These are phyloP conservation scores for Leishmania tropica DNA, from an alignment of 208 protist genomes.

Conservation along the genomic window DNA sequence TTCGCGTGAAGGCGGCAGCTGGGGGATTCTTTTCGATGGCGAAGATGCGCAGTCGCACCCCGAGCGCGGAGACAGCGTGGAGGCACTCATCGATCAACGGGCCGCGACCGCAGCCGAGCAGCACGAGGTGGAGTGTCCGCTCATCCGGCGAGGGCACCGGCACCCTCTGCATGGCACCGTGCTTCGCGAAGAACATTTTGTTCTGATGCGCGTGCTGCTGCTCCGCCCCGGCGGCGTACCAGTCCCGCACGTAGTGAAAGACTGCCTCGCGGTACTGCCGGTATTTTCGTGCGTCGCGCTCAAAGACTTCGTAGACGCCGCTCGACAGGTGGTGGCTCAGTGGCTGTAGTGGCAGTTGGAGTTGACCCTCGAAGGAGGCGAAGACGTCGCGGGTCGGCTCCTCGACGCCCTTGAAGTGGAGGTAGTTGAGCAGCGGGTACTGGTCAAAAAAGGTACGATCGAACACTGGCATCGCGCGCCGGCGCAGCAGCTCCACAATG, in stretches of 20 bases:
- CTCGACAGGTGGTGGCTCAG: constrained; percentile 97
- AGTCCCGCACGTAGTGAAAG: constrained; percentile 65
- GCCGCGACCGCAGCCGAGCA: constrained; percentile 97
- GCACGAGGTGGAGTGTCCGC: constrained; percentile 86
- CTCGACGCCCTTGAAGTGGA: constrained; percentile 49
- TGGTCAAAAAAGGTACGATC: constrained; percentile 56
- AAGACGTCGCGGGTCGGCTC: constrained; percentile 65
- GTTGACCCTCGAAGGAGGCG: constrained; percentile 86
- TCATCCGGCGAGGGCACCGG: constrained; percentile 16
- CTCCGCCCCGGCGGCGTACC: constrained; percentile 29
- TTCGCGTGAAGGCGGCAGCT: constrained; percentile 91
- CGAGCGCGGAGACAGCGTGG: constrained; percentile 67
- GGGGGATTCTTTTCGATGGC: constrained; percentile 99
- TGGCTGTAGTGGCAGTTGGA: constrained; percentile 96
- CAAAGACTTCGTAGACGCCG: constrained; percentile 98
- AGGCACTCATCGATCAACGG: constrained; percentile 93
- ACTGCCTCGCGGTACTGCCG: constrained; percentile 92
- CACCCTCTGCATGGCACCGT: constrained; percentile 17
- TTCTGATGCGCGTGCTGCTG: constrained; percentile 41
- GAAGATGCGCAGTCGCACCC: constrained; percentile 87
- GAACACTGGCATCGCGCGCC: constrained; percentile 71
- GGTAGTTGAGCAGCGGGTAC: constrained; percentile 68
- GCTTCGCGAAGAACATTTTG: constrained; percentile 13
- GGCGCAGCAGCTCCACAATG: constrained; percentile 77
- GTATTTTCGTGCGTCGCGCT: constrained; percentile 98